Evolutionary conservation across 768 basidiomycete genomes (phyloP), one percentile per base, ranked within the genome.

Genomic region (Pleurotus salmoneostramineus): DNA sequence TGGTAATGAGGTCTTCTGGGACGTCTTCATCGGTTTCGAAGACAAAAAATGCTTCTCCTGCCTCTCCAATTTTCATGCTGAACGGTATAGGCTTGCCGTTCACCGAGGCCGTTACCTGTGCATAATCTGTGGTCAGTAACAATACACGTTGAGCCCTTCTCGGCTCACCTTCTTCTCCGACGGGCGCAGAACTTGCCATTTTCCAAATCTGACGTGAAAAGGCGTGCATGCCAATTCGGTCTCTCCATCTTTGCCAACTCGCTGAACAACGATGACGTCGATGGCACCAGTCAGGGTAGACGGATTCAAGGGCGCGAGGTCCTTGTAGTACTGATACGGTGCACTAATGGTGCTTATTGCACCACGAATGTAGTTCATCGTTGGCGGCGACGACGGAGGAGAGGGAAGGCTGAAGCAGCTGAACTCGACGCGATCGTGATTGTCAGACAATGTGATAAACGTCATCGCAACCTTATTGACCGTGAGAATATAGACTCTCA

Each of bases 11-110:
- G 68, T 95, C 91, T 48, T 84, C 89, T 3, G 97, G 96, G 33
- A 98, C 87, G 58, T 98, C 94, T 40, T 88, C 92, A 42, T 95
- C 92, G 0, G 96, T 98, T 72, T 99, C 96, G 63, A 98, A 93
- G 42, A 99, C 90, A 66, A 98, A 98, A 79, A 98, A 99, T 0
- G 95, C 97, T 73, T 99, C 97, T 4, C 97, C 97, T 1, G 97
- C 94, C 58, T 98, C 97, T 42, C 95, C 95, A 60, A 98, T 94
- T 79, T 99, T 98, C 97, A 99, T 99, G 71, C 81, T 82, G 71
- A 92, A 98, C 0, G 96, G 96, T 57, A 95, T 89, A 45, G 82
- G 80, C 63, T 85, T 77, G 42, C 90, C 92, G 72, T 97, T 95
- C 65, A 98, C 87, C 51, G 84, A 83, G 35, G 98, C 83, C 61